Conservation (phyloP, 2,329 filamentous ascomycete species). For the Emergomyces pasteurianus region DNA sequence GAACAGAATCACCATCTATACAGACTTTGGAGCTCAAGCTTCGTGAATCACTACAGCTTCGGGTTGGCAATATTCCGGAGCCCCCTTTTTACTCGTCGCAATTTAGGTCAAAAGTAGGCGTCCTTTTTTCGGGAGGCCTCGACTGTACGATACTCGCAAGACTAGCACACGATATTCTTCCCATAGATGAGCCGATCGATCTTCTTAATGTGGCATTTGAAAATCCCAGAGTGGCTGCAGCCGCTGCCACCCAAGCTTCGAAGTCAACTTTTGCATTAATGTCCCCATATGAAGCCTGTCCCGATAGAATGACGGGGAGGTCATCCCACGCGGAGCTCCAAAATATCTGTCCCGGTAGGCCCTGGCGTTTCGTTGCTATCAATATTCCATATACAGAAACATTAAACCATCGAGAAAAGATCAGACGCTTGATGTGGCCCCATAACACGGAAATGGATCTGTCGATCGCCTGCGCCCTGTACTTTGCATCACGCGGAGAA, state of each 20-base stretch:
- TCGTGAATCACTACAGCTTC: constrained; percentile 48
- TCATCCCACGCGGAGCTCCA: constrained; percentile 66
- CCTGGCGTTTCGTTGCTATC: constrained; percentile 70
- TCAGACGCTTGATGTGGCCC: constrained; percentile 72
- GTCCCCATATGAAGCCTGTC: constrained; percentile 65
- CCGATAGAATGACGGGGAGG: constrained; percentile 78
- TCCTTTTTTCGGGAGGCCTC: constrained; percentile 87
- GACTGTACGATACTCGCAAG: constrained; percentile 85
- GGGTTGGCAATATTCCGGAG: constrained; percentile 54
- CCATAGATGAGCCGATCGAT: constrained; percentile 58
- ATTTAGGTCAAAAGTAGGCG: constrained; percentile 44
- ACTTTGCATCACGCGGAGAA: constrained; percentile 74
- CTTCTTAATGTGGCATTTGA: constrained; percentile 95
- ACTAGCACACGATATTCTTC: constrained; percentile 64
- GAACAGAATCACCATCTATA: constrained; percentile 40
- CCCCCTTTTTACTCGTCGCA: constrained; percentile 32
- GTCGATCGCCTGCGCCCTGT: constrained; percentile 86
- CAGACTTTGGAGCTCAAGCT: constrained; percentile 43
- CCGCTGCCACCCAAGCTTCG: constrained; percentile 34
- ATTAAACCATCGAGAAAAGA: constrained; percentile 51
- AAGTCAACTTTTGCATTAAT: constrained; percentile 13
- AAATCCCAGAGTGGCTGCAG: constrained; percentile 60
- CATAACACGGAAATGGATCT: constrained; percentile 99
- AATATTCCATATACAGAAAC: constrained; percentile 74
- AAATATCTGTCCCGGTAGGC: constrained; percentile 53